phyloP scores from a whole-genome alignment of 805 yeast genomes.

The Monosporozyma yasuniensis region DNA sequence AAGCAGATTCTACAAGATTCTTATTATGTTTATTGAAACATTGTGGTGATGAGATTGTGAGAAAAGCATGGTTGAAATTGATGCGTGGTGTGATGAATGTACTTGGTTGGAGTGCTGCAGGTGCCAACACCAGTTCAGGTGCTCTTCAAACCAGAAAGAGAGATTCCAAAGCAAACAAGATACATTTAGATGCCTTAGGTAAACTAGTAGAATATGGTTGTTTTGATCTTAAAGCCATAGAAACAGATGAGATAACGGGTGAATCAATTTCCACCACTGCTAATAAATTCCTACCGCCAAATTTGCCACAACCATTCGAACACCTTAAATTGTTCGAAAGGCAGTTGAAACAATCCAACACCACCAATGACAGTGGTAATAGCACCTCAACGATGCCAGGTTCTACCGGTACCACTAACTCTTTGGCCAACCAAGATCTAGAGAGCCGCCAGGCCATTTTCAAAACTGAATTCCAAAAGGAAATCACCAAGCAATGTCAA shows the following conservation, averaged over 20 bases:
- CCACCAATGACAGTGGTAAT: background rate
- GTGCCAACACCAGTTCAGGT: conserved; percentile 15
- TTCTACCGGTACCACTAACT: conserved; percentile 1
- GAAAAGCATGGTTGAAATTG: conserved; percentile 61
- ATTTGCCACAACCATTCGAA: conserved; percentile 53
- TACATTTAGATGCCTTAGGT: conserved; percentile 32
- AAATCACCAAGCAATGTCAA: conserved; percentile 42
- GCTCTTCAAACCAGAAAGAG: conserved; percentile 17
- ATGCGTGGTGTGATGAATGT: conserved; percentile 59
- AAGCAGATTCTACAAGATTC: conserved; percentile 67
- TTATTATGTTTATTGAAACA: conserved; percentile 49
- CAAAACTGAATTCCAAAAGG: conserved; percentile 42
- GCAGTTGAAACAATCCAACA: conserved; percentile 28
- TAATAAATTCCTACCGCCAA: conserved; percentile 43
- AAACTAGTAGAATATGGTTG: conserved; percentile 40
- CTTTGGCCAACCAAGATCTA: conserved; percentile 18
- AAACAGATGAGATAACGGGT: background rate
- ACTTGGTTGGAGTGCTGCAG: conserved; percentile 55
- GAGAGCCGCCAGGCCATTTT: conserved; percentile 31
- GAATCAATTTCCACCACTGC: background rate
- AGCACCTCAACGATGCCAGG: background rate
- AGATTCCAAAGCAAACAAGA: conserved; percentile 18
- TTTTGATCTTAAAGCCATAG: conserved; percentile 2
- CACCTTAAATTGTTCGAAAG: conserved; percentile 50
- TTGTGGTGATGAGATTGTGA: conserved; percentile 46